Percentiles rank a stretch among this genome's conserved stretches.
Evolutionary conservation across 768 basidiomycete species (phyloP).

Genomic region (Suillus brevipes): DNA sequence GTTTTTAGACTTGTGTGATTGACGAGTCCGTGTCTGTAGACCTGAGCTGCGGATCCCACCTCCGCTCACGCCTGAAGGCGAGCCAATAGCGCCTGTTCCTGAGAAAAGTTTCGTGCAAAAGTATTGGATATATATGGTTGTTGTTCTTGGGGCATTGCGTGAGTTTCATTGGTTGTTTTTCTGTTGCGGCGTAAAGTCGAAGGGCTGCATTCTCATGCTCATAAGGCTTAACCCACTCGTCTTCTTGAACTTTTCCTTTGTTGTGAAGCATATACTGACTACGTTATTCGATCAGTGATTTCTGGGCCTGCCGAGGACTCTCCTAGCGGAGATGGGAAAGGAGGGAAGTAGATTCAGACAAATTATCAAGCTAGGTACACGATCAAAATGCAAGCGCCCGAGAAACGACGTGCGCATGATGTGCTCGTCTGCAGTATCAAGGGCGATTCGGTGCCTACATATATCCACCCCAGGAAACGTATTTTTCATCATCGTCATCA

Average conservation of each 20-base stretch:
- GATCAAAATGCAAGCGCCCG: not conserved
- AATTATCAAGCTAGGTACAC: not conserved
- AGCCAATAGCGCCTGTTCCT: slow-evolving; percentile 54
- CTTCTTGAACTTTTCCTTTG: not conserved
- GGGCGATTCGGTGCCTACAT: too few species aligned
- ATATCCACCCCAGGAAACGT: too few species aligned
- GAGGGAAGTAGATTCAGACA: slow-evolving; percentile 22
- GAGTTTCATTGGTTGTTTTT: slow-evolving; percentile 29
- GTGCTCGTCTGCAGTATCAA: too few species aligned
- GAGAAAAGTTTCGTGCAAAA: slow-evolving; percentile 86
- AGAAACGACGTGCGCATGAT: too few species aligned
- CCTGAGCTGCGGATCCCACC: slow-evolving; percentile 70
- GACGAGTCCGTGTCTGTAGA: slow-evolving; percentile 37
- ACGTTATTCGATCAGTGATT: slow-evolving; percentile 20
- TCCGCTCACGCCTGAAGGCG: slow-evolving; percentile 64
- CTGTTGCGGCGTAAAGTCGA: not conserved
- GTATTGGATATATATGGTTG: slow-evolving; percentile 84
- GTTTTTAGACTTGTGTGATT: not conserved
- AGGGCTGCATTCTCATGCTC: not conserved
- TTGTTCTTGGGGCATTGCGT: slow-evolving; percentile 59
- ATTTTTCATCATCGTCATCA: too few species aligned
- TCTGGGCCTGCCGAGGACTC: slow-evolving; percentile 33
- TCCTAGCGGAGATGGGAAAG: slow-evolving; percentile 20
- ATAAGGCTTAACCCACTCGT: not conserved
- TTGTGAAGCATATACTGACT: not conserved